Evolutionary conservation across 2,329 filamentous ascomycete genomes (phyloP), one percentile per base, ranked within the genome.

Genomic region (Escovopsis weberi): DNA sequence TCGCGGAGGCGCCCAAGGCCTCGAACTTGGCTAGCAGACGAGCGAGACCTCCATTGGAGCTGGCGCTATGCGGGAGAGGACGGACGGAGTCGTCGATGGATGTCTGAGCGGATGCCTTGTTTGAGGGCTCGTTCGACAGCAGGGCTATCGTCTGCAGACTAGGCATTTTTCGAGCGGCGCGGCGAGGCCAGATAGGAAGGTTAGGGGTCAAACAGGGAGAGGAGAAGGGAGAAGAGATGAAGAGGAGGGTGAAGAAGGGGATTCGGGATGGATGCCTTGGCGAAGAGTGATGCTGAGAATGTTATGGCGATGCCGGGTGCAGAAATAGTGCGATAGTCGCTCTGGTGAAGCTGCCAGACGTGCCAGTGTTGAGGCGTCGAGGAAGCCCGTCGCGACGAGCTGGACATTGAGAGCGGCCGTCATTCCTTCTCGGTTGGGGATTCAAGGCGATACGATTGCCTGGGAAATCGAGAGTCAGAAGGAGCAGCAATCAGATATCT

Each of bases 1-100:
- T 45, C 32, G 48, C 39, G 6, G 41, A 34, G 18, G 48, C 48
- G 39, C 59, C 56, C 4, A 59, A 48, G n/a, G 48, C 46, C 46
- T 63, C 60, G 33, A 61, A 63, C 36, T 56, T 61, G n/a, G 57
- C 59, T 1, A 63, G 53, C 12, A 63, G 54, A 26, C 58, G 53
- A 33, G 59, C 54, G 23, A 63, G 45, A 10, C 43, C 51, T 11
- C 48, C 47, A 4, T 28, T 39, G n/a, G 40, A 42, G 26, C n/a
- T 18, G 12, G 33, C 12, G 11, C 40, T 28, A 5, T 18, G 12
- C 6, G 38, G 43, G 10, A 26, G 23, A 39, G 36, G 35, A 15
- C 40, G 44, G 41, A 36, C 4, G 12, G n/a, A n/a, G 32, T 5
- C n/a, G 28, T 28, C 10, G 4, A 34, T 30, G 33, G 42, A 9